Base-by-base conservation (phyloP, 176 grass and related monocot genomes). In the Rhynchospora pubera region DNA sequence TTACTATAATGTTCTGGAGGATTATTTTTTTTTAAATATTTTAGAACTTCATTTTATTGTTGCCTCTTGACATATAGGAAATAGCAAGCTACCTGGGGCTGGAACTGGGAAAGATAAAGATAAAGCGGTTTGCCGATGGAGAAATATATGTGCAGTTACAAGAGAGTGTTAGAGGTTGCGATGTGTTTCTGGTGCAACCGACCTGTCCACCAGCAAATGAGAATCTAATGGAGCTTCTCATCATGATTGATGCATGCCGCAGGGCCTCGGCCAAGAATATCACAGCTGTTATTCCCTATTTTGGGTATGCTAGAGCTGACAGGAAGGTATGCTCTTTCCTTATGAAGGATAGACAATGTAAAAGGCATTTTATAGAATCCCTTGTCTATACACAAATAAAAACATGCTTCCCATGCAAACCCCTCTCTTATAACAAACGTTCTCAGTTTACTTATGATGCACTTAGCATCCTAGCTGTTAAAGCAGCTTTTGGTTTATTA, bases 141-240 rank as follows among this genome's bases (percentile, higher is more conserved):
- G 92, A 97, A 87, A 97, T 97, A 82, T 97, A 97, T 85, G 94
- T 97, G 89, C 94, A 98, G 65, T 85, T 94, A 85, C 92, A 98
- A 91, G 95, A 98, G 86, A 98, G 95, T 70, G 92, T 98, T 77
- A 87, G 95, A 67, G 95, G 92, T 68, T 94, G 95, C 45, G 89
- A 98, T 89, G 95, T 98, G 34, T 98, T 94, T 84, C 82, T 98
- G 50, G 90, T 98, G 79, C 95, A 94, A 81, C 95, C 95, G 57
- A 91, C 95, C 5, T 98, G 90, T 24, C 95, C 95, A 64, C 95
- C 95, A 19, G 92, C 92, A 88, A 98, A 98, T 58, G 95, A 98
- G 86, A 98, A 98, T 94, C 90, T 98, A 78, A 94, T 98, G 92
- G 95, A 94, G 86, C 95, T 98, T 81, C 80, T 94, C 23, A 80